Percentiles rank a stretch among this genome's conserved stretches.
These are phyloP conservation scores for Glomus cerebriforme DNA, from an alignment of 192 early-diverging fungal genomes.

Conservation along the genomic window DNA sequence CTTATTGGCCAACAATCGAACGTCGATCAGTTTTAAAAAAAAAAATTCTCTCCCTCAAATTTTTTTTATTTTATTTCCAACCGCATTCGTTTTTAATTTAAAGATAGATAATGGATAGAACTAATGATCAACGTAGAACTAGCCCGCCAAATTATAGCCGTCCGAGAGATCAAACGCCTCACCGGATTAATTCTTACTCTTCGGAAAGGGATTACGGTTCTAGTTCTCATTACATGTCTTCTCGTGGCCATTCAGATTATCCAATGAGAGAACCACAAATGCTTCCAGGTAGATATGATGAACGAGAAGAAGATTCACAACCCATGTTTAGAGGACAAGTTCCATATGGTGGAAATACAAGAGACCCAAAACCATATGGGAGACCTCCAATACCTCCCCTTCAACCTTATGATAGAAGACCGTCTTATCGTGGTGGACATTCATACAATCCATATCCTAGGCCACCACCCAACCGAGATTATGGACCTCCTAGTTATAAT, in stretches of 20 bases:
- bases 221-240: conserved; percentile 11
- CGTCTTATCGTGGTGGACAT: conserved; percentile 6
- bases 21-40: no score
- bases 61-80: no score
- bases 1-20: no score
- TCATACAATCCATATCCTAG: conserved; percentile 3
- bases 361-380: conserved; percentile 12
- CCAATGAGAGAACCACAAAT: neutral
- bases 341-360: conserved; percentile 3
- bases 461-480: conserved; percentile 13
- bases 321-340: conserved; percentile 17
- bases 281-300: neutral
- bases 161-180: neutral
- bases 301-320: conserved; percentile 18
- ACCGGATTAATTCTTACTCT: neutral
- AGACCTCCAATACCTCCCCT: neutral
- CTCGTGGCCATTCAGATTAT: neutral
- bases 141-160: conserved; percentile 21
- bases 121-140: conserved; percentile 14
- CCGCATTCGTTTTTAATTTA: neutral
- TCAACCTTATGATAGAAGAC: conserved; percentile 21
- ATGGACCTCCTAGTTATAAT: neutral
- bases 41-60: no score
- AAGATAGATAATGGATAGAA: conserved; percentile 11
- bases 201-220: neutral